Conservation (phyloP, 2,329 filamentous ascomycete genomes). For the Davidsoniella neocaledoniae region DNA sequence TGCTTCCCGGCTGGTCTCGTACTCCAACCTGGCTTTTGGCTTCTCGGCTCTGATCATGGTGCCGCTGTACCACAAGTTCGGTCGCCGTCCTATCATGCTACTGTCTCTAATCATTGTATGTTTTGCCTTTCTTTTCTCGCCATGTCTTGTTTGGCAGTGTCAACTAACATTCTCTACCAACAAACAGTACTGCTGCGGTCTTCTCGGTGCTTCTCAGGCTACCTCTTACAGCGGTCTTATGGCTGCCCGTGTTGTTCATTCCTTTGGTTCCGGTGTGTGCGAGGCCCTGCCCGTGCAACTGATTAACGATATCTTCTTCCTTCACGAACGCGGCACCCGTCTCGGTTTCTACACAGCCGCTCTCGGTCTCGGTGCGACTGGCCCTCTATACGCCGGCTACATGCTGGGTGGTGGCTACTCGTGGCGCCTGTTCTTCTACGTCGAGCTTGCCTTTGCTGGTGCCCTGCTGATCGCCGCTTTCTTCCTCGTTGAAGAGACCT, state of each 20-base stretch:
- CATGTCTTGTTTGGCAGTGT: neutral
- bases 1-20: constrained; percentile 40
- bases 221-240: constrained; percentile 23
- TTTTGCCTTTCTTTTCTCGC: neutral
- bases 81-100: constrained; percentile 28
- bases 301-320: constrained; percentile 29
- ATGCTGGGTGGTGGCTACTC: constrained; percentile 42
- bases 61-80: constrained; percentile 35
- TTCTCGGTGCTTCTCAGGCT: constrained; percentile 23
- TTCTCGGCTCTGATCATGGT: constrained; percentile 38
- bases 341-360: constrained; percentile 44
- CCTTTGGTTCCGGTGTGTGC: constrained; percentile 26
- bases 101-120: constrained; percentile 21
- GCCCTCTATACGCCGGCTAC: constrained; percentile 41
- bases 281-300: constrained; percentile 29
- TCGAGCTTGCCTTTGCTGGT: constrained; percentile 33
- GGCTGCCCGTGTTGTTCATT: constrained; percentile 23
- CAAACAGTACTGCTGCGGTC: constrained; percentile 23
- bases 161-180: neutral
- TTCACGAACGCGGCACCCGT: constrained; percentile 32
- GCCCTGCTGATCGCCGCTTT: constrained; percentile 22
- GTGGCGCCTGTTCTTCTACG: constrained; percentile 45
- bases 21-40: constrained; percentile 43
- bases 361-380: constrained; percentile 37
- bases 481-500: constrained; percentile 38